phyloP scores from a whole-genome alignment of 129 eudicot genomes.

The Logfia minima region DNA sequence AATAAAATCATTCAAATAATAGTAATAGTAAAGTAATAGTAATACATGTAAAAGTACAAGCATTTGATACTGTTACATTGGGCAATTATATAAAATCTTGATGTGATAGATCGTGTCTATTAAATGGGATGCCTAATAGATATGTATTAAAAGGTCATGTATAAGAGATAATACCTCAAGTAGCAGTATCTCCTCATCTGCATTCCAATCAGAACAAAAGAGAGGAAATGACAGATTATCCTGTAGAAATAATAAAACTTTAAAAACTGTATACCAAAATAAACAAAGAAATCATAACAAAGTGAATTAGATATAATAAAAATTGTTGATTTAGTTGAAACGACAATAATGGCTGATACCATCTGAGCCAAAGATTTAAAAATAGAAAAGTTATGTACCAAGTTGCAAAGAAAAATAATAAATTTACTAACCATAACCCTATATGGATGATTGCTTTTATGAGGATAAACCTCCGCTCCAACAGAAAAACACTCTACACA shows the following conservation, averaged over 20 bases:
- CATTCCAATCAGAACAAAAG: slow-evolving; percentile 95
- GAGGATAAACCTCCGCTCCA: slow-evolving; percentile 95
- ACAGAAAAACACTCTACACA: slow-evolving; percentile 98
- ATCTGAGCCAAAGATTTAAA: neutral
- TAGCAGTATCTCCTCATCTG: slow-evolving; percentile 91
- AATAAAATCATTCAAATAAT: neutral
- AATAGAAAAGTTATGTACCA: neutral
- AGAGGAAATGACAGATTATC: slow-evolving; percentile 90
- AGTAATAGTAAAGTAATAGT: neutral
- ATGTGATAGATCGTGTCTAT: neutral
- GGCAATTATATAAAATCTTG: neutral
- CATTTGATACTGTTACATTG: neutral
- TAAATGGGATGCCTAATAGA: neutral
- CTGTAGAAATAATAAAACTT: slow-evolving; percentile 37
- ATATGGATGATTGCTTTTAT: slow-evolving; percentile 88
- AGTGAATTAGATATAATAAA: neutral
- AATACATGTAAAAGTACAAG: slow-evolving; percentile 3
- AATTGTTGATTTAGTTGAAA: neutral
- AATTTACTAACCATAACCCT: slow-evolving; percentile 82
- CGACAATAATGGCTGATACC: neutral
- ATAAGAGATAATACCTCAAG: slow-evolving; percentile 66
- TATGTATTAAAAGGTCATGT: neutral
- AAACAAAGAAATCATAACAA: neutral
- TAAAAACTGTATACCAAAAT: neutral
- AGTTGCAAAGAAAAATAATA: neutral